These are phyloP conservation scores for Bimuria novae-zelandiae DNA, from an alignment of 2,329 filamentous ascomycete species.

Conservation along the genomic window DNA sequence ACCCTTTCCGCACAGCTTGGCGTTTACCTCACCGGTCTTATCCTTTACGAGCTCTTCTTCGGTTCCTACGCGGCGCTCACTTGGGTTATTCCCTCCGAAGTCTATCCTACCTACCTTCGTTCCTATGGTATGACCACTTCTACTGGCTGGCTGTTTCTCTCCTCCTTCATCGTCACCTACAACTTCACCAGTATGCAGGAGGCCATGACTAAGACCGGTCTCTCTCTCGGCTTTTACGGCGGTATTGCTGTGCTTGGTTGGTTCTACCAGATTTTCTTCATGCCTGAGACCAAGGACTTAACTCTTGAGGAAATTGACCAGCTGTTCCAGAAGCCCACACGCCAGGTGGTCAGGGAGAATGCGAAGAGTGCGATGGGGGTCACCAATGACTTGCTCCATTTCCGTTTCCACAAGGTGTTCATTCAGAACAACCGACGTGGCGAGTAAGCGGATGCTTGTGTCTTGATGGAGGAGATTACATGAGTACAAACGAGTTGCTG, in stretches of 20 bases:
- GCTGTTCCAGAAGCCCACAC: constrained; percentile 67
- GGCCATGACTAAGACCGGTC: constrained; percentile 68
- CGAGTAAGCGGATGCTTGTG: background rate
- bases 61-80: constrained; percentile 43
- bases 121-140: constrained; percentile 76
- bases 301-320: constrained; percentile 73
- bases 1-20: constrained; percentile 55
- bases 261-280: constrained; percentile 74
- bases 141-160: constrained; percentile 70
- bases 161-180: constrained; percentile 74
- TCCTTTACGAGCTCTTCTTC: constrained; percentile 49
- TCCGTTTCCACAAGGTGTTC: constrained; percentile 56
- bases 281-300: constrained; percentile 74
- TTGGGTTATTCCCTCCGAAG: constrained; percentile 62
- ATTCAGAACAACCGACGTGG: constrained; percentile 36
- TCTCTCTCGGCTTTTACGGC: constrained; percentile 73
- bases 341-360: constrained; percentile 59
- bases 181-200: constrained; percentile 73
- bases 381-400: constrained; percentile 50
- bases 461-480: background rate
- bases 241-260: constrained; percentile 72
- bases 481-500: background rate
- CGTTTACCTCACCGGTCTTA: constrained; percentile 68
- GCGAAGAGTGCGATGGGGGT: constrained; percentile 51
- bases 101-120: constrained; percentile 73